Evolutionary conservation across 371 early-diverging fungal species (phyloP).

Genomic region (Mortierella sp.): DNA sequence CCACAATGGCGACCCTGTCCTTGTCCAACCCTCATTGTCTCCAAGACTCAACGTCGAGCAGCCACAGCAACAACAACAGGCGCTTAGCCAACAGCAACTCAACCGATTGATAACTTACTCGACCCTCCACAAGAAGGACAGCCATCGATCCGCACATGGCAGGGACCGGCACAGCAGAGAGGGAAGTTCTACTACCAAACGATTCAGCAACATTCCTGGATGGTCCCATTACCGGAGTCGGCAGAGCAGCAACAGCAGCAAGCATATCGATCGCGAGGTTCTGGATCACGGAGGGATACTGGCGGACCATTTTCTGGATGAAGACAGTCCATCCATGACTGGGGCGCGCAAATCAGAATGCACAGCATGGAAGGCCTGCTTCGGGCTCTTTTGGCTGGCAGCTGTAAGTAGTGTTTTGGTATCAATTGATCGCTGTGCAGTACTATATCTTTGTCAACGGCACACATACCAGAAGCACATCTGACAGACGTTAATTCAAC

Average conservation of each 20-base stretch:
- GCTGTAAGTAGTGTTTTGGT: constrained; percentile 31
- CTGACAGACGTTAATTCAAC: not conserved
- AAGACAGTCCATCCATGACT: not conserved
- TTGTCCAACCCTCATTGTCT: not conserved
- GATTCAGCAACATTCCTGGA: constrained; percentile 28
- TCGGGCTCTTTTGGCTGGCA: constrained; percentile 47
- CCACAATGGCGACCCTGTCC: not conserved
- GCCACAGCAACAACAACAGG: constrained; percentile 7
- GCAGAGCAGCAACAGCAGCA: constrained; percentile 24
- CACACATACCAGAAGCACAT: not conserved
- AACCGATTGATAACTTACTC: constrained; percentile 27
- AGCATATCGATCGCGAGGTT: constrained; percentile 25
- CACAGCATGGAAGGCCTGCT: constrained; percentile 41
- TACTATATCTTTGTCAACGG: no score
- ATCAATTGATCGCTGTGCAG: not conserved
- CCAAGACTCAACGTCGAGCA: not conserved
- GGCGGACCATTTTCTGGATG: constrained; percentile 8
- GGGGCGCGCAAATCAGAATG: constrained; percentile 14
- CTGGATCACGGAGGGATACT: constrained; percentile 30
- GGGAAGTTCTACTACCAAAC: no score
- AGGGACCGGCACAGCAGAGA: constrained; percentile 22
- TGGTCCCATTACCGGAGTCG: constrained; percentile 34
- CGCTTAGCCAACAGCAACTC: constrained; percentile 19
- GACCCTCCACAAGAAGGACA: constrained; percentile 17
- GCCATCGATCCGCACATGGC: not conserved